Evolutionary conservation across 2,329 filamentous ascomycete genomes (phyloP), one percentile per base, ranked within the genome.

Genomic region (Epichloe amarillans): DNA sequence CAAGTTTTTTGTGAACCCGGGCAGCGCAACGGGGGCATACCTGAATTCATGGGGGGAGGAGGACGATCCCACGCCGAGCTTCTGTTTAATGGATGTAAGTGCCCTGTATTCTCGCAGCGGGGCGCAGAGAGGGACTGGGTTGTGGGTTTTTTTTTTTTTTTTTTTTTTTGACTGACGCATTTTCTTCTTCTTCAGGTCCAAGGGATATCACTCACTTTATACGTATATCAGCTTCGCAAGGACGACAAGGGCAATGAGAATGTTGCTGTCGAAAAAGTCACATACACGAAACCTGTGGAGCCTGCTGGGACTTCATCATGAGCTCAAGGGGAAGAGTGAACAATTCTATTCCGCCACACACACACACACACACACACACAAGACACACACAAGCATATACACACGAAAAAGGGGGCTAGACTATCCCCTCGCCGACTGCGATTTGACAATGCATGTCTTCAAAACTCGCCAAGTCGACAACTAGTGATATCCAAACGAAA

Each of bases 21-120:
- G 81, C 3, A 83, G 76, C 61, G 81, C 80, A 23, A 84, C 81
- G 5, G 81, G 81, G 10, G 80, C 80, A 3, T 80, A 79, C 55
- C 71, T 76, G 21, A 76, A 75, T 1, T 75, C 76, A 19, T 82
- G 77, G 74, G 70, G 70, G 70, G 19, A 7, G 23, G 73, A 70
- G n/a, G 80, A 86, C 62, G 86, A 91, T 50, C 86, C 85, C 23
- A 83, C 83, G 51, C 91, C 91, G 26, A 95, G 89, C 65, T 96
- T 97, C 69, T 95, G 93, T 63, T 71, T 97, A 66, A 96, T 97
- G 91, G 91, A 97, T 77, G 90, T 96, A 68, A 73, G 88, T 84
- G 44, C 50, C 50, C 40, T 42, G 8, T 11, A 30, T 10, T 10
- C 30, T 10, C 30, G 3, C 30, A 30, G 36, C 36, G 6, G 36